A percentile compares a stretch with the other conserved stretches of the same genome.
phyloP scores from a whole-genome alignment of 2,329 filamentous ascomycete genomes.

The Epichloe uncinata region DNA sequence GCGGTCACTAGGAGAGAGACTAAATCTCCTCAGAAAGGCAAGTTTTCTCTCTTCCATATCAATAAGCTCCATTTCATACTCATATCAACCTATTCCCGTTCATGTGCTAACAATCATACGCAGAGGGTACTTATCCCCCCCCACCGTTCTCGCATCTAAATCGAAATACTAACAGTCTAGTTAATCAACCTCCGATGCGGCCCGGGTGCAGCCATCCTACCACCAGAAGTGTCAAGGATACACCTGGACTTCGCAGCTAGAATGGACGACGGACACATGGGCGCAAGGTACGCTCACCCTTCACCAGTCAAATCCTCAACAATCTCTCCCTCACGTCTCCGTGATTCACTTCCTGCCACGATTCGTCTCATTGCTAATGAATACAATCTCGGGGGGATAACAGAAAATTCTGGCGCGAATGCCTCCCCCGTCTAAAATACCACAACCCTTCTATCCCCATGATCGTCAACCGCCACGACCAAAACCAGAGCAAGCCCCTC shows the following conservation, averaged over 20 bases:
- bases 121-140: slow-evolving; percentile 28
- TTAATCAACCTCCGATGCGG: slow-evolving; percentile 65
- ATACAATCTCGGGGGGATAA: neutral
- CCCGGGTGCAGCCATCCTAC: slow-evolving; percentile 70
- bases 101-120: slow-evolving; percentile 1
- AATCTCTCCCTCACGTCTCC: slow-evolving; percentile 13
- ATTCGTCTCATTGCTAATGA: slow-evolving; percentile 9
- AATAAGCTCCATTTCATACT: neutral
- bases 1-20: slow-evolving; percentile 47
- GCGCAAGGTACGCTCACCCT: slow-evolving; percentile 46
- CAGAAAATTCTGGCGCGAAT: slow-evolving; percentile 81
- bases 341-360: neutral
- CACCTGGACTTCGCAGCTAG: slow-evolving; percentile 57
- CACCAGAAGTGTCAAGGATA: slow-evolving; percentile 60
- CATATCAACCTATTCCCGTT: neutral
- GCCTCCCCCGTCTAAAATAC: slow-evolving; percentile 75
- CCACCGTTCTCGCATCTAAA: slow-evolving; percentile 1
- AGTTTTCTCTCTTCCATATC: slow-evolving; percentile 19
- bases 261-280: slow-evolving; percentile 54
- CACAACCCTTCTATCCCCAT: slow-evolving; percentile 82
- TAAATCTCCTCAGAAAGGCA: slow-evolving; percentile 62
- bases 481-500: slow-evolving; percentile 42
- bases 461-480: slow-evolving; percentile 56
- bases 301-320: slow-evolving; percentile 4
- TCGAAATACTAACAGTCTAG: slow-evolving; percentile 29